Base-by-base conservation (phyloP, 2,329 filamentous ascomycete species). In the Fusarium proliferatum region DNA sequence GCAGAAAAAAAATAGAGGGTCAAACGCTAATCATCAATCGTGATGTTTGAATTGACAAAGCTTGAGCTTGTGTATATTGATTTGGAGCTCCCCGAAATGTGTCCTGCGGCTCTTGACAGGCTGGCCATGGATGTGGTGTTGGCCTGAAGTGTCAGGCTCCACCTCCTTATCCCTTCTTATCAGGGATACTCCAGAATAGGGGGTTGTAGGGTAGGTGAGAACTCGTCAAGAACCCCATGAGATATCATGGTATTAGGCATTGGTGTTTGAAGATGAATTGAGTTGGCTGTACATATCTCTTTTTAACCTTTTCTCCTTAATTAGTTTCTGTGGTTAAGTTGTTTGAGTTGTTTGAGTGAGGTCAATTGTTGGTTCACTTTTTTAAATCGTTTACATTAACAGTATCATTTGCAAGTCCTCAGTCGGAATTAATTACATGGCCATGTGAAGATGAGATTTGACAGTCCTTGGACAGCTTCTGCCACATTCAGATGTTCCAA, bases 71-170 rank as follows among this genome's bases (percentile, higher is more conserved):
- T 66, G 69, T 58, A 72, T 55, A 60, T 71, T 58, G 61, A 73
- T 74, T 71, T 75, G 64, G 67, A 79, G 77, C 76, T 79, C 73
- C 69, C 74, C 74, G 78, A 78, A 78, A 79, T 79, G 77, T 79
- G 77, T 77, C 76, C 76, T 77, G 71, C 72, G 73, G 67, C 72
- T 78, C 70, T 64, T 77, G 77, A 74, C 77, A 79, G 77, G 66
- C 74, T 78, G 77, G 76, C 77, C 76, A 77, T 68, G 51, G 36
- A n/a, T 55, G 64, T 71, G 58, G 64, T 77, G 72, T 73, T 70
- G 72, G 77, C 77, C 77, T 79, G 69, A 77, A 41, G 49, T 69
- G 42, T 78, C 45, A 79, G 77, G 77, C 76, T 33, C 64, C 59
- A 65, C 67, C 56, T 72, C 67, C 64, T 65, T 73, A 64, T 67